A percentile compares a stretch with the other conserved stretches of the same genome.
phyloP scores from a whole-genome alignment of 108 stramenopile genomes.

The Cyclotella baltica region DNA sequence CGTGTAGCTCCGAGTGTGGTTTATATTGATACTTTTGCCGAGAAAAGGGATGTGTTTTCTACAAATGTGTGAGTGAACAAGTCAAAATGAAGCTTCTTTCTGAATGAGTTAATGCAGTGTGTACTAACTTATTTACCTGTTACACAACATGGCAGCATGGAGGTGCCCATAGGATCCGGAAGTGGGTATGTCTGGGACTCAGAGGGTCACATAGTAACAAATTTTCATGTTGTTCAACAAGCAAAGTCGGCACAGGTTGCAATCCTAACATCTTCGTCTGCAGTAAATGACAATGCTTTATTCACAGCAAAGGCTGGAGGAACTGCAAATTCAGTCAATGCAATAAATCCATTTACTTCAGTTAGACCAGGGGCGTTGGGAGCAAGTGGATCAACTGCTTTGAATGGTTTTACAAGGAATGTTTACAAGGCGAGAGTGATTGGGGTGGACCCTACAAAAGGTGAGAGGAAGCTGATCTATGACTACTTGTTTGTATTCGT shows the following conservation, averaged over 20 bases:
- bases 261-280: conserved; percentile 40
- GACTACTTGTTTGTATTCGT: background rate
- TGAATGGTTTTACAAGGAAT: conserved; percentile 44
- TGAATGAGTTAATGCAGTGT: conserved; percentile 2
- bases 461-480: conserved; percentile 10
- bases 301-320: background rate
- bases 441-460: conserved; percentile 92
- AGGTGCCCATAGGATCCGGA: conserved; percentile 82
- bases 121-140: background rate
- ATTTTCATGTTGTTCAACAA: conserved; percentile 88
- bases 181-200: conserved; percentile 93
- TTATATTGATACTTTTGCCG: conserved; percentile 83
- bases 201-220: conserved; percentile 77
- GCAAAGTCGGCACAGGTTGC: conserved; percentile 80
- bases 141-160: conserved; percentile 3
- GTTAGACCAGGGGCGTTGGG: conserved; percentile 34
- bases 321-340: background rate
- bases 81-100: background rate
- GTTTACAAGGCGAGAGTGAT: conserved; percentile 83
- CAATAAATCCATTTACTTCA: conserved; percentile 36
- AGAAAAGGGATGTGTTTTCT: conserved; percentile 72
- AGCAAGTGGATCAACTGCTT: conserved; percentile 19
- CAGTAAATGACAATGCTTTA: background rate
- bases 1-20: conserved; percentile 75
- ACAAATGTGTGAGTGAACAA: conserved; percentile 56